These are phyloP conservation scores for Skeletonema costatum DNA, from an alignment of 108 stramenopile species.

Conservation along the genomic window DNA sequence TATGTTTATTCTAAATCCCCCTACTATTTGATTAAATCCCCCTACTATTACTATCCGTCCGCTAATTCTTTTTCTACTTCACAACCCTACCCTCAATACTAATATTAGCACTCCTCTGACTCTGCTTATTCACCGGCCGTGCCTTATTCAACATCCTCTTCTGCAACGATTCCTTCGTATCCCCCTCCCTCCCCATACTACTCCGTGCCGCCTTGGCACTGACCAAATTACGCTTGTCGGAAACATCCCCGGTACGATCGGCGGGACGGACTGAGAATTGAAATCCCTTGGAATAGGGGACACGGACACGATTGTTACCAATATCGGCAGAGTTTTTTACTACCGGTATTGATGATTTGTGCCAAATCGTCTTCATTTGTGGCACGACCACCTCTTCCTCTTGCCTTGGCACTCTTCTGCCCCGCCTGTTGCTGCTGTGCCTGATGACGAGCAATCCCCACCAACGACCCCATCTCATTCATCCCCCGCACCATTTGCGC, in stretches of 20 bases:
- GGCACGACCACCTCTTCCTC: background rate
- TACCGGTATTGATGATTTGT: constrained; percentile 34
- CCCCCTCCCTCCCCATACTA: constrained; percentile 28
- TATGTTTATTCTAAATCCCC: background rate
- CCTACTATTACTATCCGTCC: background rate
- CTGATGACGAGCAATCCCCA: constrained; percentile 46
- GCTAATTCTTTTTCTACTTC: constrained; percentile 45
- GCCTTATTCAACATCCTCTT: constrained; percentile 82
- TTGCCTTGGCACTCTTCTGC: background rate
- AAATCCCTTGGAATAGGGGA: constrained; percentile 87
- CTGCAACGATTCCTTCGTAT: constrained; percentile 62
- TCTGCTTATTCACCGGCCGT: constrained; percentile 66
- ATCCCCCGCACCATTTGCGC: constrained; percentile 62
- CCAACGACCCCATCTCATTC: constrained; percentile 40
- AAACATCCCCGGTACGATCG: constrained; percentile 51
- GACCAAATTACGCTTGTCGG: constrained; percentile 52
- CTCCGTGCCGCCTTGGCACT: constrained; percentile 55
- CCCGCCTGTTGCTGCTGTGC: constrained; percentile 17
- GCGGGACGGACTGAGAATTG: constrained; percentile 77
- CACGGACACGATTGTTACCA: constrained; percentile 82
- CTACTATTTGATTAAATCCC: background rate
- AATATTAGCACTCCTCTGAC: constrained; percentile 84
- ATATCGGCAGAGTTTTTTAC: constrained; percentile 21
- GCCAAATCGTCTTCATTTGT: constrained; percentile 45
- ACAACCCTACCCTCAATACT: constrained; percentile 80